Evolutionary conservation across 23 red algal genomes (phyloP), one percentile per base, ranked within the genome.

Genomic region (Gracilaria caudata): DNA sequence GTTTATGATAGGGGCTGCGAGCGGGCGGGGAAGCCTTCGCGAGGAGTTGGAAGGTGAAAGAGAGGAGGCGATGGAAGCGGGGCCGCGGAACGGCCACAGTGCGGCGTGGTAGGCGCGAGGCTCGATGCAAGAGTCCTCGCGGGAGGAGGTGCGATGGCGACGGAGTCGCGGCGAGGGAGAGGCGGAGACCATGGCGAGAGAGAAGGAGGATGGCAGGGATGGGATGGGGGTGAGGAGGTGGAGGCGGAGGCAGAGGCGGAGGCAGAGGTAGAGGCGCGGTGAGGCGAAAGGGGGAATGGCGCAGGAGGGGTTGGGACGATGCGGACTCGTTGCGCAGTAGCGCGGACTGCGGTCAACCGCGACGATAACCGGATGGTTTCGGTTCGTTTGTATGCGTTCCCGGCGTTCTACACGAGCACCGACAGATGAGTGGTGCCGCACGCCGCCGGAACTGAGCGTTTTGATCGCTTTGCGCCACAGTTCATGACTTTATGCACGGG

Each of bases 121-220:
- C 49, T 86, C 82, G 30, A 86, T 76, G 68, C 56, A 86, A 23
- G 82, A 86, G 49, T 86, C 82, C 49, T 86, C 70, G 19, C 70
- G 70, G n/a, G 70, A 43, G 19, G 70, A 49, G 39, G 29, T 46
- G 70, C 19, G 51, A 33, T 39, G 56, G 77, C 77, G 51, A 4
- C 38, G 51, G 56, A 60, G 77, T 7, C 51, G 56, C 24, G 56
- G 77, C 4, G 51, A 57, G 3, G 77, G 39, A 24, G 56, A 80
- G 1, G 77, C 77, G 51, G 56, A 80, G 19, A 80, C 56, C 51
- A 80, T 80, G 51, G 77, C 21, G 36, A 35, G 51, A 6, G 29
- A 16, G 56, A 7, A 8, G n/a, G 51, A 8, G 51, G 30, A 10
- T 5, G 10, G 43, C 37, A 21, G 19, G 24, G 33, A 19, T 10